Evolutionary conservation across 192 early-diverging fungal species (phyloP).

Genomic region (Coemansia sp.): DNA sequence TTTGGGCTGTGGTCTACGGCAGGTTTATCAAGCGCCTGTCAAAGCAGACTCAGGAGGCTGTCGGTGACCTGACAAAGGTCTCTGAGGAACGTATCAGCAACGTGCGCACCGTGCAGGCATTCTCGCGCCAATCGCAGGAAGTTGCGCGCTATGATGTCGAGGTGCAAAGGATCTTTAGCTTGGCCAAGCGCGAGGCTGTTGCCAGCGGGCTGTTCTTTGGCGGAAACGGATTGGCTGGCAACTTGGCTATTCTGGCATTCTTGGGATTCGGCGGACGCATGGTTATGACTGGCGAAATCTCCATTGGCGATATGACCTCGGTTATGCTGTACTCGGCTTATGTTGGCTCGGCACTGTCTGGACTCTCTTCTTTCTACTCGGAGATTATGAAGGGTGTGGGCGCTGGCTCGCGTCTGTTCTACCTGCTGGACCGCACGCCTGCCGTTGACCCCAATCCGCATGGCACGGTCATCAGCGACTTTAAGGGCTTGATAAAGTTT

Average conservation of each 20-base stretch:
- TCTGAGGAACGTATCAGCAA: conserved; percentile 62
- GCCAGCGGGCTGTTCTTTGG: conserved; percentile 66
- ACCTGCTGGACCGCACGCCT: conserved; percentile 56
- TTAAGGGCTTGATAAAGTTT: conserved; percentile 57
- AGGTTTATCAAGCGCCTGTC: conserved; percentile 62
- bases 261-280: conserved; percentile 64
- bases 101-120: conserved; percentile 57
- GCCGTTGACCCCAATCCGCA: conserved; percentile 25
- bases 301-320: conserved; percentile 66
- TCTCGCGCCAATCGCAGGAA: conserved; percentile 44
- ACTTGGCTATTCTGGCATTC: conserved; percentile 62
- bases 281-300: conserved; percentile 59
- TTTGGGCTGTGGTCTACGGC: conserved; percentile 70
- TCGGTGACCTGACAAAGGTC: conserved; percentile 66
- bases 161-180: conserved; percentile 39
- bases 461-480: conserved; percentile 13
- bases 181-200: conserved; percentile 53
- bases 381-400: conserved; percentile 72
- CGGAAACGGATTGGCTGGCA: conserved; percentile 61
- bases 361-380: conserved; percentile 65
- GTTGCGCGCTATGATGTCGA: conserved; percentile 30
- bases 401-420: conserved; percentile 61
- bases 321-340: conserved; percentile 70
- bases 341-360: conserved; percentile 58
- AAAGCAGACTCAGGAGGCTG: conserved; percentile 61